Base-by-base conservation (phyloP, 345 rosid species). In the Rhizophora apiculata region DNA sequence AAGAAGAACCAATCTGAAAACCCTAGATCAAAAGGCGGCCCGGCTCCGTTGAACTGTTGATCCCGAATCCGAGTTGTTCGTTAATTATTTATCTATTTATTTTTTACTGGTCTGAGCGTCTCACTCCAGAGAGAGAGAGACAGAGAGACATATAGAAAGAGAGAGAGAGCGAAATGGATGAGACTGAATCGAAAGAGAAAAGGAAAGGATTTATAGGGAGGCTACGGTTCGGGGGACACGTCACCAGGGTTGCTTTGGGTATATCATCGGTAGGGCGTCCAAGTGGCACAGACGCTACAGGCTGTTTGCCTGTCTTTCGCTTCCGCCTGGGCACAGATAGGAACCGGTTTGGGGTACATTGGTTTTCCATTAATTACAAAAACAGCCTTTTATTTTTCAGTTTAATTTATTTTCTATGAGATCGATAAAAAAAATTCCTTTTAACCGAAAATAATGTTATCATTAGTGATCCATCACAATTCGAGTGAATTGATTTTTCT, bases 201-300 rank as follows among this genome's bases (percentile, higher is more conserved):
- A 10, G 4, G 60, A 2, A 24, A 2, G 43, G 6, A 75, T 84
- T 61, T 88, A 84, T 81, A 83, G 22, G 84, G 87, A 82, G 87
- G 89, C 87, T 74, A 18, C 79, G 79, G 82, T 68, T 79, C 64
- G 63, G 16, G 53, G 63, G 52, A 81, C 88, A 84, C 87, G 88
- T 85, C 88, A 84, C 26, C 68, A 20, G 0, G 6, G 70, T 62
- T 29, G 58, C 22, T 57, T 36, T 30, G 68, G 69, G 77, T 24
- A 64, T 72, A 52, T 59, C 37, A 60, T 31, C 69, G 16, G 69
- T 27, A 27, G 61, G 9, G 18, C 16, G 24, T 69, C 78, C 83
- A 83, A 82, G 84, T 85, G 86, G 82, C 84, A 16, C 2, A 19
- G 6, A 13, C 20, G 13, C 71, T 65, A 29, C 52, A 46, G 75